A percentile compares a stretch with the other conserved stretches of the same genome.
Conservation (phyloP, 1,284 basidiomycete genomes). For the Fomitopsis pinicola region DNA sequence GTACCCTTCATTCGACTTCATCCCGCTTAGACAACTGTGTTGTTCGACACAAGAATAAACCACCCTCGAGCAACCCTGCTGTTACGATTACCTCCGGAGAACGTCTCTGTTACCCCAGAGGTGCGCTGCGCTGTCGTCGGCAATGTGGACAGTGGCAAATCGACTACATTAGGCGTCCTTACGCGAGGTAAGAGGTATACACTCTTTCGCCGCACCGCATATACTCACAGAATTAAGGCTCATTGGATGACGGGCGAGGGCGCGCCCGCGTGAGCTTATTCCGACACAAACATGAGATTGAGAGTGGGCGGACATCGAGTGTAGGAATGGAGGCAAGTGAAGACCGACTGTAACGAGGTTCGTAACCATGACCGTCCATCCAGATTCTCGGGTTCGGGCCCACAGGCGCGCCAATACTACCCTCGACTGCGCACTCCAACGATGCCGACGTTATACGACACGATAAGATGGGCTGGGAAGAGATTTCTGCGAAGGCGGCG, state of each 20-base stretch:
- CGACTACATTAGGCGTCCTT: slow-evolving; percentile 86
- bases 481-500: slow-evolving; percentile 86
- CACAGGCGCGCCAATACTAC: slow-evolving; percentile 73
- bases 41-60: slow-evolving; percentile 43
- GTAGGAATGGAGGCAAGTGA: slow-evolving; percentile 87
- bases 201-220: slow-evolving; percentile 17
- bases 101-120: slow-evolving; percentile 74
- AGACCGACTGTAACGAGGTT: neutral
- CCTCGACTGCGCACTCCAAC: slow-evolving; percentile 48
- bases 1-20: neutral
- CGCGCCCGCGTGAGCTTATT: slow-evolving; percentile 91
- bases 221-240: slow-evolving; percentile 46
- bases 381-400: slow-evolving; percentile 85
- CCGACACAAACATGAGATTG: slow-evolving; percentile 96
- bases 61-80: slow-evolving; percentile 57
- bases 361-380: neutral
- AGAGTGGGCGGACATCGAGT: slow-evolving; percentile 91
- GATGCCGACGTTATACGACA: slow-evolving; percentile 64
- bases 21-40: slow-evolving; percentile 43
- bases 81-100: slow-evolving; percentile 67
- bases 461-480: slow-evolving; percentile 93
- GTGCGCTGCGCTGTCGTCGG: slow-evolving; percentile 95
- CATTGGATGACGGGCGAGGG: slow-evolving; percentile 92
- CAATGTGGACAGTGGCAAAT: slow-evolving; percentile 93
- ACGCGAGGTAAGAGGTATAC: slow-evolving; percentile 52